Evolutionary conservation across 352 stramenopile species (phyloP).

Genomic region (Phytophthora nicotianae): DNA sequence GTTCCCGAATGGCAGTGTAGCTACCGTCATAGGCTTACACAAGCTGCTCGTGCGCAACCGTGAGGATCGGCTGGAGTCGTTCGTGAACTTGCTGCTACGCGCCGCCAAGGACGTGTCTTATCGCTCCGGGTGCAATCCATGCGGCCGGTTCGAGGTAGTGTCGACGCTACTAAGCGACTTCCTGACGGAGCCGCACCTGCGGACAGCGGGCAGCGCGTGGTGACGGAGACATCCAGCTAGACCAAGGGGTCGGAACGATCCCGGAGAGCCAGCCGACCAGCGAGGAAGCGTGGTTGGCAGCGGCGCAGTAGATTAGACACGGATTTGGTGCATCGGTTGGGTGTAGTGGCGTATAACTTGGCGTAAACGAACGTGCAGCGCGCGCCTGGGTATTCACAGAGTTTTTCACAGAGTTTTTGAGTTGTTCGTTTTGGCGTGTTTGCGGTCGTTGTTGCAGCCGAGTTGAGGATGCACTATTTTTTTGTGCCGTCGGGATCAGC

Average conservation of each 20-base stretch:
- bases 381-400: conserved; percentile 20
- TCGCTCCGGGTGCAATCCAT: conserved; percentile 43
- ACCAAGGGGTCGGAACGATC: conserved; percentile 1
- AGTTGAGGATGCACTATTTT: too few species aligned
- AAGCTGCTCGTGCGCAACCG: conserved; percentile 30
- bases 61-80: conserved; percentile 41
- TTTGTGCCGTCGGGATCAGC: too few species aligned
- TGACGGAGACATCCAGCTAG: conserved; percentile 5
- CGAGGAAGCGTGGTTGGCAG: conserved; percentile 1
- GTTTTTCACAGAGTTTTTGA: neutral
- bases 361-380: conserved; percentile 25
- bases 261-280: conserved; percentile 8
- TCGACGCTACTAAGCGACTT: conserved; percentile 63
- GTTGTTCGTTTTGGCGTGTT: neutral
- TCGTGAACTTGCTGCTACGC: conserved; percentile 52
- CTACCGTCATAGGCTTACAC: conserved; percentile 23
- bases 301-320: conserved; percentile 12
- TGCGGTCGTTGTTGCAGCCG: too few species aligned
- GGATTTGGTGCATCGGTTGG: conserved; percentile 19
- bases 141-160: conserved; percentile 51
- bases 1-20: conserved; percentile 31
- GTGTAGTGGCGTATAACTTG: conserved; percentile 5
- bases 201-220: conserved; percentile 9
- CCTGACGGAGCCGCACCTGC: conserved; percentile 38
- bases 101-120: conserved; percentile 61